phyloP scores from a whole-genome alignment of 768 basidiomycete species.

The Stropharia rugosoannulata region DNA sequence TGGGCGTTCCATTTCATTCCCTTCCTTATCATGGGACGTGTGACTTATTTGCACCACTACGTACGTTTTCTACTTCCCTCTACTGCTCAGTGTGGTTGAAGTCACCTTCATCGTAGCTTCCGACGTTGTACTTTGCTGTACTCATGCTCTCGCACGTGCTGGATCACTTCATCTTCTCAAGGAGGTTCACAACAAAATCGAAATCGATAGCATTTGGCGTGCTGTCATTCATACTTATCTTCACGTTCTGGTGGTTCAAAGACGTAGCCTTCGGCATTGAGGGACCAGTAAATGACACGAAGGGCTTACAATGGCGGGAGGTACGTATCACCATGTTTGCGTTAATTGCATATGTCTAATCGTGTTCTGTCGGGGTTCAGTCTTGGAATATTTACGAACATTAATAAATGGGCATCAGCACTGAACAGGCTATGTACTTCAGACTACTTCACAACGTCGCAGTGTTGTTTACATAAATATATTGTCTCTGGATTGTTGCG shows the following conservation, averaged over 20 bases:
- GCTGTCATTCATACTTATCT: constrained; percentile 56
- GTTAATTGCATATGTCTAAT: not conserved
- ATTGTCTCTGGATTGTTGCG: not conserved
- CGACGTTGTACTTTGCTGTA: constrained; percentile 95
- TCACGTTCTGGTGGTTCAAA: constrained; percentile 95
- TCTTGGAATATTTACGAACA: constrained; percentile 32
- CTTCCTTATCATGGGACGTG: constrained; percentile 97
- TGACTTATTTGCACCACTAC: constrained; percentile 96
- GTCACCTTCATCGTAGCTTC: constrained; percentile 53
- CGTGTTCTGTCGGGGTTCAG: constrained; percentile 14
- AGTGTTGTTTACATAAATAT: not conserved
- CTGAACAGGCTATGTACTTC: not conserved
- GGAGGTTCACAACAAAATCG: constrained; percentile 55
- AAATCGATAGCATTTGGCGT: constrained; percentile 75
- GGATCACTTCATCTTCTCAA: constrained; percentile 91
- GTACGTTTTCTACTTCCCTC: constrained; percentile 44
- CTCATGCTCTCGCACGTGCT: constrained; percentile 88
- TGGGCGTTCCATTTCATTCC: constrained; percentile 95
- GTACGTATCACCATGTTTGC: constrained; percentile 30
- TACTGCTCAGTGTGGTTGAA: not conserved
- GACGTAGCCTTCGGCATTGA: constrained; percentile 87
- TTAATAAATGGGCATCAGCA: not conserved
- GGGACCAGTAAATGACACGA: constrained; percentile 81
- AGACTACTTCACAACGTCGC: not conserved
- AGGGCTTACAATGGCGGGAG: constrained; percentile 79